phyloP scores from a whole-genome alignment of 805 yeast species.

The Kuraishia ogatae region DNA sequence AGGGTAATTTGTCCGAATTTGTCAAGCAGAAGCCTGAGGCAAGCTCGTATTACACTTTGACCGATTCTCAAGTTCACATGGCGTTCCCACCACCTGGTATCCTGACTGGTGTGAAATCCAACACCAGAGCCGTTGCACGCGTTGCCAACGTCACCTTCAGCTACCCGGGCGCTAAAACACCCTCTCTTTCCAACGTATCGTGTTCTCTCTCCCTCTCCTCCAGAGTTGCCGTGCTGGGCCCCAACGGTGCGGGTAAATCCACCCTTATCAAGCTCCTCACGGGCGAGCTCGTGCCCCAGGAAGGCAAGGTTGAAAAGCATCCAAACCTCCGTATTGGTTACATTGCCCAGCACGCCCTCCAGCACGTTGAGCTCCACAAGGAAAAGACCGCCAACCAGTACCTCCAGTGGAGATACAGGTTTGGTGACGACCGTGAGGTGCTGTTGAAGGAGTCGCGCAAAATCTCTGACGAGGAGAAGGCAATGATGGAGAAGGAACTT shows the following conservation, averaged over 20 bases:
- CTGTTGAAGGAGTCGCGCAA: slow-evolving; percentile 88
- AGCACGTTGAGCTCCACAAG: slow-evolving; percentile 94
- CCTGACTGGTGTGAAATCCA: slow-evolving; percentile 93
- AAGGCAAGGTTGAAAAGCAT: slow-evolving; percentile 92
- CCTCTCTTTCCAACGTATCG: slow-evolving; percentile 70
- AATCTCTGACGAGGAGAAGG: slow-evolving; percentile 70
- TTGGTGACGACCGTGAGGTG: slow-evolving; percentile 98
- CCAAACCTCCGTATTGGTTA: slow-evolving; percentile 97
- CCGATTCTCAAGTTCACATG: slow-evolving; percentile 92
- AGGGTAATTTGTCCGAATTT: slow-evolving; percentile 90
- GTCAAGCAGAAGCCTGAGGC: slow-evolving; percentile 94
- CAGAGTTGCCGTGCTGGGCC: slow-evolving; percentile 93
- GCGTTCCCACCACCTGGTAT: slow-evolving; percentile 98
- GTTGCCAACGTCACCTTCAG: slow-evolving; percentile 78
- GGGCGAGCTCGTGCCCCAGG: slow-evolving; percentile 80
- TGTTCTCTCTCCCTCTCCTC: slow-evolving; percentile 94
- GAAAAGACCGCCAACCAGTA: slow-evolving; percentile 98
- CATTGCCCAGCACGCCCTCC: slow-evolving; percentile 97
- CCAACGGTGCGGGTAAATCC: slow-evolving; percentile 98
- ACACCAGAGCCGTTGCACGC: slow-evolving; percentile 82
- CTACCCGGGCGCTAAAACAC: slow-evolving; percentile 85
- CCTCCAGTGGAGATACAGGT: slow-evolving; percentile 95
- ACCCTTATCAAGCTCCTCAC: slow-evolving; percentile 90
- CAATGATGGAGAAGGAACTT: slow-evolving; percentile 66
- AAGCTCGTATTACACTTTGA: slow-evolving; percentile 86